Evolutionary conservation across 2,329 filamentous ascomycete genomes (phyloP), one percentile per base, ranked within the genome.

Genomic region (Lasiodiplodia citricola): DNA sequence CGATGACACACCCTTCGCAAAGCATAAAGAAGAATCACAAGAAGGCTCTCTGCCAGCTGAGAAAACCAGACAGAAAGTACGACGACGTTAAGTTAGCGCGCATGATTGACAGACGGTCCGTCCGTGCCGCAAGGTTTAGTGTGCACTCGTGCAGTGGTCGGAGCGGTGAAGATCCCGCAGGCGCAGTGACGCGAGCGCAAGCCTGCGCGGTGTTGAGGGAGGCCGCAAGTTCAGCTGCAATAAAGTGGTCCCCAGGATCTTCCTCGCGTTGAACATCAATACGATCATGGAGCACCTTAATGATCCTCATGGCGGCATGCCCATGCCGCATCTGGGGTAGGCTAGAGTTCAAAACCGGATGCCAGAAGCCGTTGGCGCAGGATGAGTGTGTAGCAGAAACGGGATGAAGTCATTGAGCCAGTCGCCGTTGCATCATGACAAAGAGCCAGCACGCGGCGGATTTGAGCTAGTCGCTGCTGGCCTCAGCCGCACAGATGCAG

Each of bases 241-340:
- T 18, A 25, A 23, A 18, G 38, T 35, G 18, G 41, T 6, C 58
- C 21, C 28, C 58, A 28, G 44, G 60, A 64, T 64, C 60, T 52
- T 64, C 60, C 44, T 52, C 31, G 60, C 60, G 51, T 31, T n/a
- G 47, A 64, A 16, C 41, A 31, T 52, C 58, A 63, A 63, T 63
- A 44, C 58, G 44, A 51, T 50, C 60, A 64, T 64, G 60, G 47
- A 52, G 6, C 60, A 64, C 31, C 60, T 50, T 64, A 54, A 64
- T 64, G 60, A 52, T 64, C 60, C 60, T 64, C 38, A 16, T 23
- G 21, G 21, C n/a, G 1, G 55, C 14, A 31, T n/a, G 55, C n/a
- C 47, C 31, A 52, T 38, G 44, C 60, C 60, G 47, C 44, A 64
- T 64, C 31, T 25, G 57, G 58, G 31, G 47, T 64, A 64, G 60